Base-by-base conservation (phyloP, 208 protist genomes). In the Wallacemonas sp. region DNA sequence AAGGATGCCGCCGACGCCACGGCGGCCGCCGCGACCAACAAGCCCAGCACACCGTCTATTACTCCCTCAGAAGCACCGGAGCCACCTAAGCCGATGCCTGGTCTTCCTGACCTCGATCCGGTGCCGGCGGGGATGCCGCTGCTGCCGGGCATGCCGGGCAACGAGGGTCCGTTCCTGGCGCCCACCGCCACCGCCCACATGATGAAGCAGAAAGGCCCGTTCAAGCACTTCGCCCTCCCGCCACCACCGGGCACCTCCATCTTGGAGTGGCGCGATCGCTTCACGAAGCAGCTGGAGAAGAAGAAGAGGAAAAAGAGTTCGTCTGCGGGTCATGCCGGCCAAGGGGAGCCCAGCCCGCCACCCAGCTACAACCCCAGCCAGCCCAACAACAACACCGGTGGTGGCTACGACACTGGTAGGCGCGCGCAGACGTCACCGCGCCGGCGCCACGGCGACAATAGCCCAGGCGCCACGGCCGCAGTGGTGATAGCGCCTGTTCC, bases 81-180 rank as follows among this genome's bases (percentile, higher is more conserved):
- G 39, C 13, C 41, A 30, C 61, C 50, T 24, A 50, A 64, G 41
- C 30, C 38, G 38, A 64, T 79, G 27, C 72, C 68, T 0, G 78
- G 78, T 8, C 41, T 63, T 22, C 78, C 78, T 2, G 61, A 61
- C 19, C 71, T 84, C 22, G 26, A 63, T 24, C 36, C 68, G 15
- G 69, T 68, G n/a, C 73, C 70, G 21, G 29, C 61, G 2, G 66
- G 64, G 1, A 63, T 77, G 5, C 73, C 73, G 24, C 37, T 77
- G 38, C 67, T 84, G 34, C 78, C 78, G 6, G 78, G 78, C 44
- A 84, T 84, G 78, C 78, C 78, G 0, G 74, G 78, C 27, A 76
- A 71, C 46, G 73, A 80, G 42, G 78, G 78, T 1, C 78, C 78
- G 1, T 79, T 84, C 57, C 55, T 84, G 17, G 70, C 78, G 0